Percentiles rank a stretch among this genome's conserved stretches.
Conservation (phyloP, 108 stramenopile genomes). For the Epithemia pelagica region DNA sequence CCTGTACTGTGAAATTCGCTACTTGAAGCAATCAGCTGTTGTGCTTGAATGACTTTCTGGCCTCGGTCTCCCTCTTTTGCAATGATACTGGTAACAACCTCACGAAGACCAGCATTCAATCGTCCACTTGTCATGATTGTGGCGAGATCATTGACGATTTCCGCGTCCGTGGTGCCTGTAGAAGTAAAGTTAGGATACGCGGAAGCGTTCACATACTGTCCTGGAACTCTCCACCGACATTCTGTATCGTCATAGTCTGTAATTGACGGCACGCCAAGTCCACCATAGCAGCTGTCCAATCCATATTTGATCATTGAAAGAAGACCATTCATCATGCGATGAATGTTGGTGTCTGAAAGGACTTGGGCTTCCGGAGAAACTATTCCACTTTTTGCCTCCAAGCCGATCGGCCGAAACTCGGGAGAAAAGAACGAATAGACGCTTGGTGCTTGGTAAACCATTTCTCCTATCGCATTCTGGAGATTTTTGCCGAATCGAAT, state of each 20-base stretch:
- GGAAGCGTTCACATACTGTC: neutral
- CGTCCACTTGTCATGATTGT: slow-evolving; percentile 50
- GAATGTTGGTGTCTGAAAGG: slow-evolving; percentile 23
- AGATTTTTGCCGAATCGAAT: slow-evolving; percentile 9
- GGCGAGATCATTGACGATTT: slow-evolving; percentile 46
- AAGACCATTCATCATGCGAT: slow-evolving; percentile 32
- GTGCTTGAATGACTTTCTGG: slow-evolving; percentile 5
- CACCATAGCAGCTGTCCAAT: slow-evolving; percentile 2
- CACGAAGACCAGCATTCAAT: slow-evolving; percentile 27
- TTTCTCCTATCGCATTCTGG: slow-evolving; percentile 39
- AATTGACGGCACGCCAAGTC: slow-evolving; percentile 6
- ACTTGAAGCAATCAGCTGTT: slow-evolving; percentile 18
- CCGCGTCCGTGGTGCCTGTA: neutral
- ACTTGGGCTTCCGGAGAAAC: slow-evolving; percentile 49
- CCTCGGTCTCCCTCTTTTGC: neutral
- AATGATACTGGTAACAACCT: neutral
- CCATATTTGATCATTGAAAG: slow-evolving; percentile 50
- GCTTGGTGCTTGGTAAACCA: slow-evolving; percentile 30
- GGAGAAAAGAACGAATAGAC: slow-evolving; percentile 57
- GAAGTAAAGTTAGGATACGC: neutral
- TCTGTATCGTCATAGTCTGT: neutral
- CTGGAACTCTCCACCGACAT: neutral
- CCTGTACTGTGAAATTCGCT: slow-evolving; percentile 36
- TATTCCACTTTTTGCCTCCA: slow-evolving; percentile 22
- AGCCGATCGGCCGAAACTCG: slow-evolving; percentile 39